Conservation (phyloP, 2,329 filamentous ascomycete species). For the Beauveria caledonica region DNA sequence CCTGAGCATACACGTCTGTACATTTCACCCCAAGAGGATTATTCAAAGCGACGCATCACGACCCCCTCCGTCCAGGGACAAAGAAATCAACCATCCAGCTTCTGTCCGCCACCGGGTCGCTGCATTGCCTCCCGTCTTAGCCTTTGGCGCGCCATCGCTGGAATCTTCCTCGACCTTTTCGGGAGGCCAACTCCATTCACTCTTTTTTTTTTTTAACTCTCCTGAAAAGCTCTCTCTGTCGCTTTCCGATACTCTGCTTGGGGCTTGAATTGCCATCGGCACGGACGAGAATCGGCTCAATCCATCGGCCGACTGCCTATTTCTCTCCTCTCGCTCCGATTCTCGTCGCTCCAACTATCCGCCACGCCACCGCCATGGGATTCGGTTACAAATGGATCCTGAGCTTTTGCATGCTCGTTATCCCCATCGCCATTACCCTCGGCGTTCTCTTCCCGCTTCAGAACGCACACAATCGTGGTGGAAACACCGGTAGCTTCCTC, state of each 20-base stretch:
- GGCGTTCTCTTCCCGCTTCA: conserved; percentile 43
- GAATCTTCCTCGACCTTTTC: neutral
- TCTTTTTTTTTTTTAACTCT: conserved; percentile 11
- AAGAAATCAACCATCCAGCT: neutral
- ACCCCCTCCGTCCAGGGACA: neutral
- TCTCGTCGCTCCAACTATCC: neutral
- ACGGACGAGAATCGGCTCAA: neutral
- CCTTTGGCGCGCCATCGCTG: neutral
- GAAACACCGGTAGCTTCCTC: conserved; percentile 37
- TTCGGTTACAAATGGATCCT: conserved; percentile 34
- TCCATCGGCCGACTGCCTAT: neutral
- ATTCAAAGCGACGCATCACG: neutral
- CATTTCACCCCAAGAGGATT: neutral
- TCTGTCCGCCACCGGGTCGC: neutral
- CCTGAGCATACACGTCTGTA: neutral
- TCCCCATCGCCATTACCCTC: conserved; percentile 41
- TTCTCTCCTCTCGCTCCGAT: neutral
- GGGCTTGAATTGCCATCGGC: neutral
- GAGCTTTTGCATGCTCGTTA: conserved; percentile 40
- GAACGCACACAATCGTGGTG: conserved; percentile 31
- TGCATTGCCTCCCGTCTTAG: neutral
- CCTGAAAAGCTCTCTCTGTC: conserved; percentile 6
- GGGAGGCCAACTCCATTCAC: conserved; percentile 1
- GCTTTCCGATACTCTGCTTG: neutral
- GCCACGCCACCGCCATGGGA: conserved; percentile 24